Conservation (phyloP, 2,329 filamentous ascomycete species). For the Stachybotrys elegans region DNA sequence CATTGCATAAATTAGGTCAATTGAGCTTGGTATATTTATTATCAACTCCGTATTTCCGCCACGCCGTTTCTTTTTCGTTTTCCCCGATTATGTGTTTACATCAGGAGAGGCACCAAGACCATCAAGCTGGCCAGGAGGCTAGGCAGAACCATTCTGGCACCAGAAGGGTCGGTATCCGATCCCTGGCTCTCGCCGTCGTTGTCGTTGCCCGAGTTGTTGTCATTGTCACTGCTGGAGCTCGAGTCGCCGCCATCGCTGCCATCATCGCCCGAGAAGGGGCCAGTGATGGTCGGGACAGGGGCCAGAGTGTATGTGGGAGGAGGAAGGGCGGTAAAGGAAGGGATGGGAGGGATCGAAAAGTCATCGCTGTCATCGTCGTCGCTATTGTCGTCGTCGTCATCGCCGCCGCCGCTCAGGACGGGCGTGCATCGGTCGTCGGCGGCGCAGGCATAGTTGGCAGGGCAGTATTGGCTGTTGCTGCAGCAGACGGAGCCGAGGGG, state of each 20-base stretch:
- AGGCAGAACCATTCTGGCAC: constrained; percentile 11
- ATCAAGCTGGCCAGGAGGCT: constrained; percentile 16
- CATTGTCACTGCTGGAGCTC: constrained; percentile 11
- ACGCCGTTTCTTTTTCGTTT: no score
- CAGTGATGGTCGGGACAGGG: background rate
- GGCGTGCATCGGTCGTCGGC: constrained; percentile 15
- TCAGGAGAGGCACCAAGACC: constrained; percentile 17
- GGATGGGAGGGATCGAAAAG: background rate
- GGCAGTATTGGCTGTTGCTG: constrained; percentile 21
- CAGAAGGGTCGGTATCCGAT: constrained; percentile 8
- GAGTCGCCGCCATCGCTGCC: background rate
- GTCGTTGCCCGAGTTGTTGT: background rate
- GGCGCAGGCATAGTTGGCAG: constrained; percentile 17
- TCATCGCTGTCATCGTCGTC: constrained; percentile 10
- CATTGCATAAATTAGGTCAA: no score
- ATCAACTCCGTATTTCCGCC: no score
- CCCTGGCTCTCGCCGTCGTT: background rate
- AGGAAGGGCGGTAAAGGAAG: background rate
- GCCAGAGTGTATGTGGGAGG: background rate
- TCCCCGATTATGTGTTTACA: constrained; percentile 13
- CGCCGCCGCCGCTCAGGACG: constrained; percentile 16
- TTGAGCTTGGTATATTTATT: no score
- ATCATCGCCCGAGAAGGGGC: background rate
- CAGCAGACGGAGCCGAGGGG: constrained; percentile 21
- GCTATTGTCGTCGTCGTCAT: constrained; percentile 9